phyloP scores from a whole-genome alignment of 306 rosid species.

The Pueraria montana region DNA sequence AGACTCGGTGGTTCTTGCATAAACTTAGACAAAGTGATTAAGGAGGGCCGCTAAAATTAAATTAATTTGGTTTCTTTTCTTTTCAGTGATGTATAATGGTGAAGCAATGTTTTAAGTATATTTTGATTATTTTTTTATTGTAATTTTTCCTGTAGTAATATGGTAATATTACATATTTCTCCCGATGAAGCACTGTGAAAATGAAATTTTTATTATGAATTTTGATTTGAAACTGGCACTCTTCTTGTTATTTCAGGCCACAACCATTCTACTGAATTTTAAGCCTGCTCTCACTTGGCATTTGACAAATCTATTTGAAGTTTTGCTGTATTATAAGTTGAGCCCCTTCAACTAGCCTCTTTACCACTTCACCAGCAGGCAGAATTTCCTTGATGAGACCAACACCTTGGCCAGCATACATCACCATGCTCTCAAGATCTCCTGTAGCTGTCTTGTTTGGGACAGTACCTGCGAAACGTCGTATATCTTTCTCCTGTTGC shows the following conservation, averaged over 20 bases:
- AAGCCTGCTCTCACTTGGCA: not conserved
- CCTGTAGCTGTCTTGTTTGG: slow-evolving; percentile 73
- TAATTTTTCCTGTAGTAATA: not conserved
- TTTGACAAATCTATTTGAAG: slow-evolving; percentile 43
- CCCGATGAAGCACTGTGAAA: not conserved
- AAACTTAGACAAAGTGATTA: not conserved
- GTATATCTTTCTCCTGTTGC: slow-evolving; percentile 69
- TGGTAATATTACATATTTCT: not conserved
- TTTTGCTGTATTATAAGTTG: slow-evolving; percentile 62
- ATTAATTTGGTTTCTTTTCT: not conserved
- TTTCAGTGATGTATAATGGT: not conserved
- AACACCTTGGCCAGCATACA: slow-evolving; percentile 89
- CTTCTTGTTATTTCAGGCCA: not conserved
- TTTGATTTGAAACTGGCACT: not conserved
- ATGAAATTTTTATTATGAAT: slow-evolving; percentile 6
- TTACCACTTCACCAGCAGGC: slow-evolving; percentile 78
- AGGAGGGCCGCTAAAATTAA: not conserved
- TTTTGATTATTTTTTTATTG: not conserved
- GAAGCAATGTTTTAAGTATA: not conserved
- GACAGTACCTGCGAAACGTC: slow-evolving; percentile 70
- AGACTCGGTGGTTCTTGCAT: not conserved
- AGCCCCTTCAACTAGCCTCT: slow-evolving; percentile 79
- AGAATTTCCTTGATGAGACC: slow-evolving; percentile 77
- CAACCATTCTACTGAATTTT: not conserved
- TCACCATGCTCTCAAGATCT: slow-evolving; percentile 84